Evolutionary conservation across 768 basidiomycete species (phyloP).

Genomic region (Hysterangium stoloniferum): DNA sequence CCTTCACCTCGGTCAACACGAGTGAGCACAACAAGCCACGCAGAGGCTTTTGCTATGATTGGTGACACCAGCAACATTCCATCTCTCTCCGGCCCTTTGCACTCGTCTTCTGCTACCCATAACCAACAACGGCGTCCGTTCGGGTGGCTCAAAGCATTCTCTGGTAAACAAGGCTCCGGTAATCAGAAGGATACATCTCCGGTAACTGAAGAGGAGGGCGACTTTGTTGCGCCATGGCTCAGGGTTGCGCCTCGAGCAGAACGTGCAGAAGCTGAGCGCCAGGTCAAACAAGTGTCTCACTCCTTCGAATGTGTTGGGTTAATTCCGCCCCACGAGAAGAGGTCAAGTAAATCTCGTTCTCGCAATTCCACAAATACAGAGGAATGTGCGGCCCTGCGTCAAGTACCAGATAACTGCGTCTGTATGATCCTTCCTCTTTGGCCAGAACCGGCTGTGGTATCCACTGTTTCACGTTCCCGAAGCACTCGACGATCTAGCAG

Average conservation of each 20-base stretch:
- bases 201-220: constrained; percentile 4
- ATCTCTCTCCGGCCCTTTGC: neutral
- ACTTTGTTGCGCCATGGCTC: constrained; percentile 4
- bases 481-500: neutral
- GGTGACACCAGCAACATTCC: neutral
- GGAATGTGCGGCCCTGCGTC: neutral
- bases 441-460: neutral
- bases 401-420: constrained; percentile 6
- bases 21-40: constrained; percentile 10
- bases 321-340: constrained; percentile 10
- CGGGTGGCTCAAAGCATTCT: constrained; percentile 5
- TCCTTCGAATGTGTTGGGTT: constrained; percentile 12
- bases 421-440: constrained; percentile 10
- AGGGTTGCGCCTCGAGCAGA: constrained; percentile 4
- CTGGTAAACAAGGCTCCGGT: neutral
- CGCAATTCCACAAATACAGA: neutral
- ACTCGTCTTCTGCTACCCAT: neutral
- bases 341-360: neutral
- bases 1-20: constrained; percentile 1
- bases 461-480: neutral
- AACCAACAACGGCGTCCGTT: neutral
- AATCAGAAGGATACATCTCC: constrained; percentile 3
- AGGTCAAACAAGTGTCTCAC: neutral
- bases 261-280: constrained; percentile 4
- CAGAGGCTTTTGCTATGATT: constrained; percentile 11